Evolutionary conservation across 75 land plant genomes (phyloP).

Genomic region (Cryptomeria japonica): DNA sequence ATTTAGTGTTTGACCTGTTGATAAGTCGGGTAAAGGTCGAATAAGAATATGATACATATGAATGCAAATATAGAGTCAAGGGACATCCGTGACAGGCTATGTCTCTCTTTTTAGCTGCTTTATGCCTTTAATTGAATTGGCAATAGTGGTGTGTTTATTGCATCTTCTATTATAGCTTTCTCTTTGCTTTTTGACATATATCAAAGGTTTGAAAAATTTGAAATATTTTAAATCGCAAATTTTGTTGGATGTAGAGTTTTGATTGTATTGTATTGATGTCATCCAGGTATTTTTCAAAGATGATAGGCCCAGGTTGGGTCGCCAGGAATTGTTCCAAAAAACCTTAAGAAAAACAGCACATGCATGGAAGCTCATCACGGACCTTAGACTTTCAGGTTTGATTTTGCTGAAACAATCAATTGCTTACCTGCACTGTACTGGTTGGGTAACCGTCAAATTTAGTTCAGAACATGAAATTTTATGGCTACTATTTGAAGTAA

Average conservation of each 20-base stretch:
- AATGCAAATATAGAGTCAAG: neutral
- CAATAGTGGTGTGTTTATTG: neutral
- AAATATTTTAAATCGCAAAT: neutral
- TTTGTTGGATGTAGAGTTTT: neutral
- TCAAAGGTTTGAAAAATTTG: neutral
- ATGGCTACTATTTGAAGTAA: neutral
- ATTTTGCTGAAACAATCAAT: neutral
- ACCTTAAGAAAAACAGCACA: constrained; percentile 80
- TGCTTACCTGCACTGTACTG: neutral
- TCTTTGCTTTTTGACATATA: neutral
- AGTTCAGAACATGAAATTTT: neutral
- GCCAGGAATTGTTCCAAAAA: constrained; percentile 80
- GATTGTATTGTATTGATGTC: neutral
- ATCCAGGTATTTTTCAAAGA: constrained; percentile 79
- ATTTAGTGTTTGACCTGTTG: neutral
- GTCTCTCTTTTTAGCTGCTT: neutral
- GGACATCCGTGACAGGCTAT: neutral
- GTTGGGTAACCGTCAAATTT: neutral
- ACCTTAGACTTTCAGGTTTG: constrained; percentile 76
- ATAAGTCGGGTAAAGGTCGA: neutral
- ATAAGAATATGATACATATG: neutral
- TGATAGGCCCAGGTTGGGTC: constrained; percentile 53
- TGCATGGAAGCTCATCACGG: constrained; percentile 86
- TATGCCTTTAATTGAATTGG: neutral
- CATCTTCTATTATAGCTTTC: neutral